Evolutionary conservation across 331 rosid species (phyloP).

Genomic region (Arachis monticola): DNA sequence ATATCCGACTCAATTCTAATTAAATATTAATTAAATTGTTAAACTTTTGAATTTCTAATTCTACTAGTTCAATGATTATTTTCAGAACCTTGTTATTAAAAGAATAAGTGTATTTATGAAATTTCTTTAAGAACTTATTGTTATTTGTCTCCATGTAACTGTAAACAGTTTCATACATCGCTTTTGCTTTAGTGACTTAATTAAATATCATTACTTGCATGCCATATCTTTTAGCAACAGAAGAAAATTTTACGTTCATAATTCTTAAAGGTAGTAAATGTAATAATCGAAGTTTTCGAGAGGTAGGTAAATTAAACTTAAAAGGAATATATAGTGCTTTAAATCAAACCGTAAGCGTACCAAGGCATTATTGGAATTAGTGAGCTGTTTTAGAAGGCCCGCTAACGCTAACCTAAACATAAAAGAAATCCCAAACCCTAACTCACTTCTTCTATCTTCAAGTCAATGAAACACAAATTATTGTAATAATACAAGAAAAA

Average conservation of each 20-base stretch:
- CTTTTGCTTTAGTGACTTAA: too few relatives aligned
- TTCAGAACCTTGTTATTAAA: too few relatives aligned
- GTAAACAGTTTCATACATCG: too few relatives aligned
- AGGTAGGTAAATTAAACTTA: neutral
- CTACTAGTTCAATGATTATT: too few relatives aligned
- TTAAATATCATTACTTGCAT: neutral
- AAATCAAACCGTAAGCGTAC: neutral
- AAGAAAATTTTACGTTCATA: too few relatives aligned
- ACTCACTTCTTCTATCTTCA: neutral
- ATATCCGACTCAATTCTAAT: too few relatives aligned
- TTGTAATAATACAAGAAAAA: too few relatives aligned
- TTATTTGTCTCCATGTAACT: too few relatives aligned
- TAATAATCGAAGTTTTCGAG: neutral
- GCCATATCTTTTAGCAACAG: neutral
- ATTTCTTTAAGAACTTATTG: too few relatives aligned
- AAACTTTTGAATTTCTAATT: too few relatives aligned
- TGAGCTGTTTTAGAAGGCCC: neutral
- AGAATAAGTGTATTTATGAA: too few relatives aligned
- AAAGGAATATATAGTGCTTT: conserved; percentile 8
- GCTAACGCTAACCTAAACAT: neutral
- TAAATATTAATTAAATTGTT: too few relatives aligned
- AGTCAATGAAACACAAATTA: conserved; percentile 19
- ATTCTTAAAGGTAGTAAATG: neutral
- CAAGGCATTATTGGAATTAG: conserved; percentile 22
- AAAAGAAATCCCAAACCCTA: conserved; percentile 30